Evolutionary conservation across 345 rosid species (phyloP), one percentile per base, ranked within the genome.

Genomic region (Corchorus olitorius): DNA sequence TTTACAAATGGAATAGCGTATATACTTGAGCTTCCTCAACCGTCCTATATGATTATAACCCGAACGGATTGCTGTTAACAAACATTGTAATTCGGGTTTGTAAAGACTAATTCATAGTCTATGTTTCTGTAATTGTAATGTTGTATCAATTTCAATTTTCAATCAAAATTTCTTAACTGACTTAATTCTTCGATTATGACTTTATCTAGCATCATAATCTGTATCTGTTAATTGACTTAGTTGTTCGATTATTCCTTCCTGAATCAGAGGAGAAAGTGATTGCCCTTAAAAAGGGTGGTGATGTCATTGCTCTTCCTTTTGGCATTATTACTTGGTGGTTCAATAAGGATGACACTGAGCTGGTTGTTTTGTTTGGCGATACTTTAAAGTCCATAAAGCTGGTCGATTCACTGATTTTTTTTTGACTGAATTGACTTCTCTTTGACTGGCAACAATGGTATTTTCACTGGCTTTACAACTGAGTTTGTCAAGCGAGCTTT

Each of bases 261-360:
- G 99, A 93, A 84, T 77, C 87, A 41, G 93, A 90, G 46, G 99
- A 96, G 84, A 96, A 89, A 79, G 91, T 92, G 68, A 74, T 96
- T 33, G 88, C 88, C 14, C 88, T 96, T 67, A 92, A 84, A 86
- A 87, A 87, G 83, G 98, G 99, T 1, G 98, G 99, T 1, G 99
- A 96, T 58, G 88, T 97, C 4, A 90, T 93, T 75, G 99, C 98
- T 54, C 82, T 93, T 67, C 97, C 98, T 3, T 96, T 96, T n/a
- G 99, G 98, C 46, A 93, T 89, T 3, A 92, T 91, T 8, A 88
- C 97, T 55, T 96, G 99, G 99, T 95, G 94, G 93, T 90, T 87
- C 70, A 95, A 88, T 84, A 88, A 87, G n/a, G 94, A 88, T 8
- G 97, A 92, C 85, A 88, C 92, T 33, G 92, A 88, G 52, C 80